phyloP scores from a whole-genome alignment of 352 stramenopile species.

The Phytophthora citrophthora region DNA sequence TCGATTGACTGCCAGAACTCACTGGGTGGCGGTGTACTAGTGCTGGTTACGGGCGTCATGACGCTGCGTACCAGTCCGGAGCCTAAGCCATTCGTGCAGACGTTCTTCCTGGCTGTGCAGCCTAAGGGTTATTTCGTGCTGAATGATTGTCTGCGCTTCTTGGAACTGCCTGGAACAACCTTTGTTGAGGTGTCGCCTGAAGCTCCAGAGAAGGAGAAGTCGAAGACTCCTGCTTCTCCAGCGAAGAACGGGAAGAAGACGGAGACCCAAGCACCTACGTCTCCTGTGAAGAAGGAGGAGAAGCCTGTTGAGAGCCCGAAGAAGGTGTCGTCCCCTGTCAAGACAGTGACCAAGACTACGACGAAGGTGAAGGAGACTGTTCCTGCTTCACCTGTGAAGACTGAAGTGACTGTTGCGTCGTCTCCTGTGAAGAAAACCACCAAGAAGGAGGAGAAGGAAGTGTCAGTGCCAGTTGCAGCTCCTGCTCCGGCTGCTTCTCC shows the following conservation, averaged over 20 bases:
- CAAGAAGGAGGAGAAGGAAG: slow-evolving; percentile 7
- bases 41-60: slow-evolving; percentile 90
- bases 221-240: slow-evolving; percentile 5
- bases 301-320: slow-evolving; percentile 31
- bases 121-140: slow-evolving; percentile 90
- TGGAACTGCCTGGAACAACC: slow-evolving; percentile 56
- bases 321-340: slow-evolving; percentile 36
- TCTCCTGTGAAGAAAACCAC: slow-evolving; percentile 45
- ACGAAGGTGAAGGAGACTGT: slow-evolving; percentile 26
- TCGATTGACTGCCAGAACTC: slow-evolving; percentile 89
- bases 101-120: slow-evolving; percentile 88
- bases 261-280: slow-evolving; percentile 16
- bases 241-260: slow-evolving; percentile 41
- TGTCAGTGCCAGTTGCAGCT: background rate
- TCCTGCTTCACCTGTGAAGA: slow-evolving; percentile 32
- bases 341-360: slow-evolving; percentile 18
- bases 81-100: slow-evolving; percentile 87
- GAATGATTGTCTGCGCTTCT: slow-evolving; percentile 88
- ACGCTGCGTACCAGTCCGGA: slow-evolving; percentile 56
- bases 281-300: slow-evolving; percentile 27
- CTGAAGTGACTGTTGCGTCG: slow-evolving; percentile 39
- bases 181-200: slow-evolving; percentile 16
- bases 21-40: slow-evolving; percentile 71
- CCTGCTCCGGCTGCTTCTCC: background rate
- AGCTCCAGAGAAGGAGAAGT: slow-evolving; percentile 21